phyloP scores from a whole-genome alignment of 75 land plant genomes.

The Isoetes taiwanensis region DNA sequence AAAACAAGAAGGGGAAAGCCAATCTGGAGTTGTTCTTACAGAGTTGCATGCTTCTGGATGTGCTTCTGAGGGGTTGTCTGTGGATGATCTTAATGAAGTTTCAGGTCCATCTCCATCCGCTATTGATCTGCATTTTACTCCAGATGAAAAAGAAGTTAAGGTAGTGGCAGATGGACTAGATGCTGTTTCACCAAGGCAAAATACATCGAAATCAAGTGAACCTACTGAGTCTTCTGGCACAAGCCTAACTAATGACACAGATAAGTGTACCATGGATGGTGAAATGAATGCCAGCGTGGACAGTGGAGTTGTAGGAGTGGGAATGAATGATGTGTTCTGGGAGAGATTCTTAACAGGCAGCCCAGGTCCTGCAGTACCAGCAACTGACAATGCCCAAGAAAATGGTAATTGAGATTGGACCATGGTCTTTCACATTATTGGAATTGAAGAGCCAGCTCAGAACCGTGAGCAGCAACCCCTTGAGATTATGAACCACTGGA shows the following conservation, averaged over 20 bases:
- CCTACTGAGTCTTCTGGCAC: no score
- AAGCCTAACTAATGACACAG: constrained; percentile 23
- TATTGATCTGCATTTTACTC: constrained; percentile 9
- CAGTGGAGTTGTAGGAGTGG: constrained; percentile 26
- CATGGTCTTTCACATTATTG: no score
- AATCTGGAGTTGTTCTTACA: constrained; percentile 50
- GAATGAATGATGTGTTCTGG: constrained; percentile 54
- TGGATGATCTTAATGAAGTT: constrained; percentile 3
- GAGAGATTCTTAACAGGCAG: constrained; percentile 51
- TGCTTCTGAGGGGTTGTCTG: constrained; percentile 12
- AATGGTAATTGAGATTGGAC: no score
- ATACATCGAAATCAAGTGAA: constrained; percentile 14
- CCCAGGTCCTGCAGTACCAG: constrained; percentile 19
- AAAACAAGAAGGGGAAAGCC: constrained; percentile 10
- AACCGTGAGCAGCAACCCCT: no score
- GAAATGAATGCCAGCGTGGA: constrained; percentile 15
- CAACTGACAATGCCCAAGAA: no score
- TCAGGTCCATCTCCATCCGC: background rate
- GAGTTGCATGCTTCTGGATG: constrained; percentile 36
- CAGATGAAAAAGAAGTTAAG: constrained; percentile 10
- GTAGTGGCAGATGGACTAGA: constrained; percentile 4
- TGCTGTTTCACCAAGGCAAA: constrained; percentile 14
- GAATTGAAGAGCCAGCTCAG: no score
- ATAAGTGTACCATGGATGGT: constrained; percentile 14
- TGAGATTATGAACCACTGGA: no score